Evolutionary conservation across 352 stramenopile species (phyloP).

Genomic region (Thraustotheca clavata): DNA sequence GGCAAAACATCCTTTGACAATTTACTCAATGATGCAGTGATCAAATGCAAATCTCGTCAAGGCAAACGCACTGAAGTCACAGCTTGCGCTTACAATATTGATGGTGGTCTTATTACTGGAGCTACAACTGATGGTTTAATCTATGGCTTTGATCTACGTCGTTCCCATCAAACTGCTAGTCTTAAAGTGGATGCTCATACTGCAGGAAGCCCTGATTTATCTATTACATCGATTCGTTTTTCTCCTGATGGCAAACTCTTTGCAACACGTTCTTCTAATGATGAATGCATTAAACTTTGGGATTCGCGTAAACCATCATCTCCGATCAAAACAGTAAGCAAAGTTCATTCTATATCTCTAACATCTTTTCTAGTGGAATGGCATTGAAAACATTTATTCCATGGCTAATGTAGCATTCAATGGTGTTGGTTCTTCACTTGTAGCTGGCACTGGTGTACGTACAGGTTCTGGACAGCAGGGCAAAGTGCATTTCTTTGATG

Average conservation of each 20-base stretch:
- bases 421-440: conserved; percentile 52
- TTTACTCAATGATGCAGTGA: conserved; percentile 69
- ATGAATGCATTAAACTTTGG: conserved; percentile 79
- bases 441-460: conserved; percentile 58
- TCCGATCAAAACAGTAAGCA: conserved; percentile 39
- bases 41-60: conserved; percentile 75
- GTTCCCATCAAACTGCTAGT: conserved; percentile 46
- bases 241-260: conserved; percentile 52
- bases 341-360: neutral
- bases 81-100: conserved; percentile 53
- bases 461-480: conserved; percentile 45
- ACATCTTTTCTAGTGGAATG: conserved; percentile 23
- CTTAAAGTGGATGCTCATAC: conserved; percentile 43
- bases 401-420: conserved; percentile 80
- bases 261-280: conserved; percentile 57
- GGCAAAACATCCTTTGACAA: conserved; percentile 68
- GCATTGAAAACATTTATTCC: conserved; percentile 59
- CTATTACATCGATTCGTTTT: conserved; percentile 67
- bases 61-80: conserved; percentile 67
- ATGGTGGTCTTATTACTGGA: conserved; percentile 50
- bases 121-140: conserved; percentile 73
- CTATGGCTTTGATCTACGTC: conserved; percentile 66
- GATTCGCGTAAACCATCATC: conserved; percentile 55
- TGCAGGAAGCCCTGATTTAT: conserved; percentile 54
- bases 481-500: conserved; percentile 65